phyloP scores from a whole-genome alignment of 805 yeast genomes.

The Teunomyces pallodes region DNA sequence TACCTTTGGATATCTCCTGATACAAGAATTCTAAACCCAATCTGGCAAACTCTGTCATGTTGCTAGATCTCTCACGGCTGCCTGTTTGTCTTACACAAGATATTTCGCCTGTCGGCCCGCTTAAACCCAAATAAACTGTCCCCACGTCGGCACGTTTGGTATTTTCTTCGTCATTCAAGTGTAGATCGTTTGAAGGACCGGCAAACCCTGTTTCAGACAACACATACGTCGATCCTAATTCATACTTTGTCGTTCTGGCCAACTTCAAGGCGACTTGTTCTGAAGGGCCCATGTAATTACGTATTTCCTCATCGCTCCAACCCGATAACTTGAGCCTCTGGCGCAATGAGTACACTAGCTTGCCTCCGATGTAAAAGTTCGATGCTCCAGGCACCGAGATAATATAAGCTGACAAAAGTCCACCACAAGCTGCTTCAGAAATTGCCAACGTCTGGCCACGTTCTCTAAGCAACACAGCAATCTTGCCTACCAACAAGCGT shows the following conservation, averaged over 20 bases:
- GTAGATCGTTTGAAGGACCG: constrained; percentile 59
- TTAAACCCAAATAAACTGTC: constrained; percentile 66
- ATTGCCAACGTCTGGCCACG: constrained; percentile 69
- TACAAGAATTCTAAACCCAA: constrained; percentile 61
- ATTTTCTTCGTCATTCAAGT: constrained; percentile 23
- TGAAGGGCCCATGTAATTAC: constrained; percentile 76
- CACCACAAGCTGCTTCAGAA: constrained; percentile 90
- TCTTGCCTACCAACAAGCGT: constrained; percentile 47
- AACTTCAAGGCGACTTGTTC: constrained; percentile 70
- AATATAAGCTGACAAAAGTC: constrained; percentile 73
- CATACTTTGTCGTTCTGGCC: constrained; percentile 77
- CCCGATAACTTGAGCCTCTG: constrained; percentile 75
- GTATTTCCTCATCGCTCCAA: constrained; percentile 71
- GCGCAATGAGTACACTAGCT: constrained; percentile 72
- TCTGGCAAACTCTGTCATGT: constrained; percentile 76
- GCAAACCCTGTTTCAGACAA: constrained; percentile 88
- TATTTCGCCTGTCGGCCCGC: constrained; percentile 60
- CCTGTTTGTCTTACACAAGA: constrained; percentile 49
- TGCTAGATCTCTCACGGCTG: constrained; percentile 50
- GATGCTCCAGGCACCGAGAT: constrained; percentile 88
- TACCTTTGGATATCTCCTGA: constrained; percentile 35
- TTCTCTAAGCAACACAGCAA: constrained; percentile 53
- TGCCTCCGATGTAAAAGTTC: constrained; percentile 78
- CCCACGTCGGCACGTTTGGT: constrained; percentile 48
- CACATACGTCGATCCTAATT: constrained; percentile 79